Evolutionary conservation across 352 stramenopile genomes (phyloP), one percentile per base, ranked within the genome.

Genomic region (Peronospora destructor): DNA sequence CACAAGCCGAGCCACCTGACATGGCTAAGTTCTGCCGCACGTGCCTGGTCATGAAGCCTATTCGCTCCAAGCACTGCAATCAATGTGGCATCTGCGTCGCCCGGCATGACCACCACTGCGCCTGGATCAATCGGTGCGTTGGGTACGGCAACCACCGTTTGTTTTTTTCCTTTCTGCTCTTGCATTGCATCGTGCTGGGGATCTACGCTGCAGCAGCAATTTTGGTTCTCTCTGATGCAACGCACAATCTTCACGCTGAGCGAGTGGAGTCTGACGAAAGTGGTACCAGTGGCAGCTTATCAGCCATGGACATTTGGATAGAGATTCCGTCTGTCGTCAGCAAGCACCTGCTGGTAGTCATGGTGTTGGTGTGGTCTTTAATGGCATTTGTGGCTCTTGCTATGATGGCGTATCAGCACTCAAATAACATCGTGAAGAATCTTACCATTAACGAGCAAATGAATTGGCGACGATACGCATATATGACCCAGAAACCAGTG

Each of bases 71-170:
- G 53, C 84, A 94, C 51, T 93, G 84, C 39, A 60, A 66, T 6
- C 67, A 82, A 36, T 91, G 76, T 52, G 76, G 78, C 17, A 68
- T 90, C 12, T 91, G 83, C 46, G 72, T 95, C 6, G 78, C 74
- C n/a, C 77, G 83, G 6, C 74, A 91, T 52, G 85, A 95, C 47
- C 85, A 95, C 47, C 81, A 95, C 59, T 95, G 85, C 42, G 67
- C 74, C 1, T 95, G 85, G 85, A 84, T 95, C 49, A 92, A 95
- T 43, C 73, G 68, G 0, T 91, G 81, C 36, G 77, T 95, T 10
- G 85, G 85, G 1, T 85, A 73, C 29, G 66, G 61, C 19, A 94
- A 94, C 55, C 83, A 94, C 51, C 72, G 80, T 0, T 54, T 77
- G 3, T 94, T 94, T 55, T 66, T 94, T 40, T 34, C 62, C 19